Base-by-base conservation (phyloP, 2,329 filamentous ascomycete genomes). In the Monilinia laxa region DNA sequence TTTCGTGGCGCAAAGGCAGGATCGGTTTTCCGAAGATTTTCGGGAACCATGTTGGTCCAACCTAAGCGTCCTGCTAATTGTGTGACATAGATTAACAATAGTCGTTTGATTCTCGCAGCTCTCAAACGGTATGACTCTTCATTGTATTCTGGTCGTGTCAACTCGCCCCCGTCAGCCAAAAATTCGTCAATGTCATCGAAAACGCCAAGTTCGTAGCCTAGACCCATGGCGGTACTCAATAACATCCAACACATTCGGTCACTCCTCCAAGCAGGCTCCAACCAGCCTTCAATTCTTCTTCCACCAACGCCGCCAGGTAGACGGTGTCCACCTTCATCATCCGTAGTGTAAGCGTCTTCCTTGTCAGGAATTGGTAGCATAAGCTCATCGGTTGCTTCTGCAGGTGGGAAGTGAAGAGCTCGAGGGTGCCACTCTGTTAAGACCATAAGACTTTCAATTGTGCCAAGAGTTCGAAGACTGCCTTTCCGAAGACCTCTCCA, bases 201-300 rank as follows among this genome's bases (percentile, higher is more conserved):
- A 2, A 99, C 92, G 14, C 95, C 95, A 42, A 99, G 86, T 77
- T 99, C 95, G 72, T 96, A 96, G 0, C 91, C 92, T 49, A 98
- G 82, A 1, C 93, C 91, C 81, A 94, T 91, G 18, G 92, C 93
- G 49, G 93, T 96, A 75, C 92, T 96, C 40, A 98, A 84, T 18
- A 98, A 82, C 92, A 97, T 97, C 94, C 94, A 97, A 76, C 92
- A 96, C 91, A 97, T 96, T 65, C 93, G 90, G 75, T 97, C 94
- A 70, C 90, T 92, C 73, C 94, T 85, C 92, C 94, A 97, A 11
- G 92, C 94, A 2, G 95, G 95, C 77, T 99, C 95, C 4, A 98
- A 86, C 92, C 95, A 98, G 76, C 92, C 94, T 75, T 97, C 93
- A 70, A 97, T 95, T 38, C 93, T 84, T 76, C 91, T 89, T 12